phyloP scores from a whole-genome alignment of 2,329 filamentous ascomycete species.

The Penicillium capsulatum region DNA sequence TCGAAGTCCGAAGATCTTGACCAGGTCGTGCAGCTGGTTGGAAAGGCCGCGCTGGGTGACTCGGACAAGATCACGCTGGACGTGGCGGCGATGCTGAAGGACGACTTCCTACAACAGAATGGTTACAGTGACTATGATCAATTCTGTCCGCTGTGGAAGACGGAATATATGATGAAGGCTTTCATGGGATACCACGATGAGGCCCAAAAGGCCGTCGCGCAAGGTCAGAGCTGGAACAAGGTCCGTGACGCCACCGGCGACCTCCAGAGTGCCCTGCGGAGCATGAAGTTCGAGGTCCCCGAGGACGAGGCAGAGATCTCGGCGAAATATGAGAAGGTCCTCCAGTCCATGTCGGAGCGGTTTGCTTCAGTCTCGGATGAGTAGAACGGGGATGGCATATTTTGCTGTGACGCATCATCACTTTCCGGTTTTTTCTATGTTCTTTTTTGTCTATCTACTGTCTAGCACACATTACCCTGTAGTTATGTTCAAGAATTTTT shows the following conservation, averaged over 20 bases:
- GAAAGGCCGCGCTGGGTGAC: constrained; percentile 93
- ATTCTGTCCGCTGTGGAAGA: constrained; percentile 99
- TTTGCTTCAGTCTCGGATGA: constrained; percentile 95
- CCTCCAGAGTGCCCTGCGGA: constrained; percentile 76
- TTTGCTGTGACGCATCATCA: constrained; percentile 15
- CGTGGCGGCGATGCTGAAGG: constrained; percentile 86
- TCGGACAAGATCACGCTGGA: constrained; percentile 98
- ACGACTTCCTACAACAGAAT: constrained; percentile 98
- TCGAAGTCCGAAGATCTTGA: constrained; percentile 95
- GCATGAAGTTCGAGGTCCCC: constrained; percentile 96
- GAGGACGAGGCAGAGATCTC: constrained; percentile 72
- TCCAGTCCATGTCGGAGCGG: constrained; percentile 92
- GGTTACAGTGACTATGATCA: constrained; percentile 99
- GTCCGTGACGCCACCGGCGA: constrained; percentile 86
- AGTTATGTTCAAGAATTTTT: constrained; percentile 26
- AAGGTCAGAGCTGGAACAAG: constrained; percentile 89
- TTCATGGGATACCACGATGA: constrained; percentile 99
- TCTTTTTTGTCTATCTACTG: constrained; percentile 22
- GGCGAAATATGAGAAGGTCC: constrained; percentile 93
- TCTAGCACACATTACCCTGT: constrained; percentile 37
- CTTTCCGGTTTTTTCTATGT: constrained; percentile 28
- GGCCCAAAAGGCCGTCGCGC: constrained; percentile 87
- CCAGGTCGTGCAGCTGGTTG: constrained; percentile 96
- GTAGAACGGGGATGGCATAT: constrained; percentile 48
- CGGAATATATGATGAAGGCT: constrained; percentile 99